Conservation (phyloP, 257 asterid genomes). For the Nicotiana attenuata region DNA sequence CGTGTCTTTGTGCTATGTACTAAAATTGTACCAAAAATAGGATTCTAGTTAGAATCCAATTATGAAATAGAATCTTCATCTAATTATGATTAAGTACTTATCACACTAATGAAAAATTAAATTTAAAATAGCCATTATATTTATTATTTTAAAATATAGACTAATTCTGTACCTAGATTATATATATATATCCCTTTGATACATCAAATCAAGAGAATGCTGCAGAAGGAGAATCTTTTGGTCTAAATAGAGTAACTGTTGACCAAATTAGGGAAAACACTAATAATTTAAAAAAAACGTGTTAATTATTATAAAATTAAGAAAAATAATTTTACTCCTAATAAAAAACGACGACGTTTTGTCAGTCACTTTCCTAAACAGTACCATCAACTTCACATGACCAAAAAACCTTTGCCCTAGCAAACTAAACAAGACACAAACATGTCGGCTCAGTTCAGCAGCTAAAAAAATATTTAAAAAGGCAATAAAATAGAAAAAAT, state of each 20-base stretch:
- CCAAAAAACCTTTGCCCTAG: slow-evolving; percentile 22
- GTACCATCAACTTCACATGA: neutral
- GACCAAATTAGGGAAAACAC: slow-evolving; percentile 7
- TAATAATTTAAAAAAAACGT: slow-evolving; percentile 1
- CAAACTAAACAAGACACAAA: neutral
- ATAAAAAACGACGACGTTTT: slow-evolving; percentile 30
- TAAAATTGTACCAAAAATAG: slow-evolving; percentile 21
- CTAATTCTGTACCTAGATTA: neutral
- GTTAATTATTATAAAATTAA: neutral
- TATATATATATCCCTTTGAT: neutral
- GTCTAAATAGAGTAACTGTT: slow-evolving; percentile 5
- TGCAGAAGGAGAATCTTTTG: neutral
- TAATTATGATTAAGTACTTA: neutral
- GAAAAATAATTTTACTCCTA: neutral
- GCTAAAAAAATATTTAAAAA: neutral
- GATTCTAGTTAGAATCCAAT: slow-evolving; percentile 22
- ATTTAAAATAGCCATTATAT: neutral
- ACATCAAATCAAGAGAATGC: neutral
- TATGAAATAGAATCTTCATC: slow-evolving; percentile 11
- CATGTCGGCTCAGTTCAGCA: slow-evolving; percentile 2
- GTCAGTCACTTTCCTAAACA: neutral
- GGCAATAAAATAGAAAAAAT: neutral
- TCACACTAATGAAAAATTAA: neutral
- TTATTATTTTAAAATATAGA: neutral
- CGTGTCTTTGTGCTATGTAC: too few species aligned